Base-by-base conservation (phyloP, 495 filamentous ascomycete species). In the Friedmanniomyces endolithicus region DNA sequence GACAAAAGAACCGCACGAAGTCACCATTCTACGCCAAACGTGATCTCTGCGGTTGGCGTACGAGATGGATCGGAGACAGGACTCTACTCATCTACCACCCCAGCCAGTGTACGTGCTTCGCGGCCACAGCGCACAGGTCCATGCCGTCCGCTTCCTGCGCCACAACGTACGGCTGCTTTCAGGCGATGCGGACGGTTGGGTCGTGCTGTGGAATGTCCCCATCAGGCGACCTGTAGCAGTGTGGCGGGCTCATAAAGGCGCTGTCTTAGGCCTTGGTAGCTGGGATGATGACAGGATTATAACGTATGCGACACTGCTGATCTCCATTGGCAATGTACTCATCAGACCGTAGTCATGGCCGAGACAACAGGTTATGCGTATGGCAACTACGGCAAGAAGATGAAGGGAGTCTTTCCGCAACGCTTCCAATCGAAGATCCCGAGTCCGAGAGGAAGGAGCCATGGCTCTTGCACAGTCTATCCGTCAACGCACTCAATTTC, bases 401-500 rank as follows among this genome's bases (percentile, higher is more conserved):
- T 60, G 86, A 90, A 65, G 55, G 54, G 1, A 64, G 68, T 1
- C 71, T 95, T 61, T 83, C 82, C 55, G 85, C 75, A 37, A 72
- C 74, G 33, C 73, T 95, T 3, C 90, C 92, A 0, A 78, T 89
- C 14, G 78, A 88, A 35, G 72, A 72, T 65, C 64, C 19, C 53
- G 60, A n/a, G n/a, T 33, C 52, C 14, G 66, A 68, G 39, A 59
- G 64, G 16, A 62, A 62, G 34, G 77, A 86, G 64, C 92, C 92
- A 16, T 95, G 88, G 88, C 70, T 97, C 4, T 69, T 95, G 33
- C 79, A 94, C 72, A 78, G 86, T 31, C 67, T 98, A 6, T 72
- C 84, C 27, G 87, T 97, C 39, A 96, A 95, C 65, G 87, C 92
- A 16, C 77, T 97, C 67, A 98, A 96, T 67, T 98, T 97, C 65